Evolutionary conservation across 1,139 yeast species (phyloP).

Genomic region (Pichia sp.): DNA sequence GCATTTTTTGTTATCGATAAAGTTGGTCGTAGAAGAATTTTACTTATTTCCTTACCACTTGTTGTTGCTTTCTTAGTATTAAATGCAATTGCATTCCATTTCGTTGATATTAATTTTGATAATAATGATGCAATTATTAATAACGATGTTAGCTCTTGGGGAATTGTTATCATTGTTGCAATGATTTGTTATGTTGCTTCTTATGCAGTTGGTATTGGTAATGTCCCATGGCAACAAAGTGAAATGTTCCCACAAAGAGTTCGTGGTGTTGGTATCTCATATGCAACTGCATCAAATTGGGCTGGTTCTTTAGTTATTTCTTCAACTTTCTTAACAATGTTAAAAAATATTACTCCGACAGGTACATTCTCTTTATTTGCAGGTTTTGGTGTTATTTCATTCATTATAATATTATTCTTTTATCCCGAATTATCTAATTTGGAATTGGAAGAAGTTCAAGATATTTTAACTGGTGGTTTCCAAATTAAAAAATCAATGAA

Average conservation of each 20-base stretch:
- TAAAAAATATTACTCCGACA: constrained; percentile 85
- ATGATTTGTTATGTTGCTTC: constrained; percentile 85
- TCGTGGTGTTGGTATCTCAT: constrained; percentile 86
- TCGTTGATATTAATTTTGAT: constrained; percentile 52
- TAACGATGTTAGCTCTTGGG: constrained; percentile 65
- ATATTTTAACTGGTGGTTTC: constrained; percentile 74
- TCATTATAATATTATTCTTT: constrained; percentile 68
- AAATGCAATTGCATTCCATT: constrained; percentile 87
- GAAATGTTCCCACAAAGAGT: constrained; percentile 91
- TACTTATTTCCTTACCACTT: constrained; percentile 69
- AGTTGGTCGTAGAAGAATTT: constrained; percentile 78
- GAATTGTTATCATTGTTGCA: constrained; percentile 73
- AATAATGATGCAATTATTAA: constrained; percentile 41
- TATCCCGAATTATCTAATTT: constrained; percentile 91
- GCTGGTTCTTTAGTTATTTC: constrained; percentile 88
- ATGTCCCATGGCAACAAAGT: constrained; percentile 97
- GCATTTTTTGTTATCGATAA: constrained; percentile 81
- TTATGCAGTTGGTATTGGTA: constrained; percentile 92
- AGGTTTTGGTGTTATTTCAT: constrained; percentile 65
- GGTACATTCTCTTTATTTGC: constrained; percentile 93
- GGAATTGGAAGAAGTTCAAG: constrained; percentile 86
- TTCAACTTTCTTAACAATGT: constrained; percentile 88
- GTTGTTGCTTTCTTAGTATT: constrained; percentile 72
- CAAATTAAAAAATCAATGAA: constrained; percentile 66
- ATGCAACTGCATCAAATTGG: constrained; percentile 95